Percentiles rank a stretch among this genome's conserved stretches.
Conservation (phyloP, 441 rosid species). For the Populus tomentosa region DNA sequence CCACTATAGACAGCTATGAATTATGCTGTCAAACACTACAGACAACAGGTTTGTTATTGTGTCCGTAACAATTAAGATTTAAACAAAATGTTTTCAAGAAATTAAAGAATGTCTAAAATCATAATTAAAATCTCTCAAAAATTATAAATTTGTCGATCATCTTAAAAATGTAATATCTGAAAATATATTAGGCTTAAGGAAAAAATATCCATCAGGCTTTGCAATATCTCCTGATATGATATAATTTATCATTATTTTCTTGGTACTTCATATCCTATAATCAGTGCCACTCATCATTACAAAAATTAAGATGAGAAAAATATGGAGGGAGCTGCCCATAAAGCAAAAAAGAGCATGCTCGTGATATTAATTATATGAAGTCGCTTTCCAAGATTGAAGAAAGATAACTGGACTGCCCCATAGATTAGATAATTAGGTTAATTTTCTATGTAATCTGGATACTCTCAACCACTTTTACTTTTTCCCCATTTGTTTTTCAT, state of each 20-base stretch:
- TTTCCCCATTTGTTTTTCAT: slow-evolving; percentile 15
- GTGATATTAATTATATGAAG: background rate
- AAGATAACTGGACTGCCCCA: background rate
- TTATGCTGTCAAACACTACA: too few relatives aligned
- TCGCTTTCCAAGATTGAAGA: background rate
- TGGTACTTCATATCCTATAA: too few relatives aligned
- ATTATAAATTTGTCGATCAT: too few relatives aligned
- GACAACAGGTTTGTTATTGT: too few relatives aligned
- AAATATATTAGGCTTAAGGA: too few relatives aligned
- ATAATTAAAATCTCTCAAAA: background rate
- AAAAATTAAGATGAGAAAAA: background rate
- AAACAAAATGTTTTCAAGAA: background rate
- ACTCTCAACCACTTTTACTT: slow-evolving; percentile 22
- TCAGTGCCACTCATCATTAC: too few relatives aligned
- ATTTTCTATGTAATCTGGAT: slow-evolving; percentile 8
- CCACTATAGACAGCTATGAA: too few relatives aligned
- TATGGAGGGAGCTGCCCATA: background rate
- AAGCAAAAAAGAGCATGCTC: background rate
- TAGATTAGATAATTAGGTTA: background rate
- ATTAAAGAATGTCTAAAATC: background rate
- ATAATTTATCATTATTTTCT: too few relatives aligned
- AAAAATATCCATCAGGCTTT: too few relatives aligned
- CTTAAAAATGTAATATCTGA: too few relatives aligned
- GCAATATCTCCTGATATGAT: too few relatives aligned
- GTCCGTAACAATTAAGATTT: too few relatives aligned